Base-by-base conservation (phyloP, 1,139 yeast genomes). In the Eremothecium gossypii region DNA sequence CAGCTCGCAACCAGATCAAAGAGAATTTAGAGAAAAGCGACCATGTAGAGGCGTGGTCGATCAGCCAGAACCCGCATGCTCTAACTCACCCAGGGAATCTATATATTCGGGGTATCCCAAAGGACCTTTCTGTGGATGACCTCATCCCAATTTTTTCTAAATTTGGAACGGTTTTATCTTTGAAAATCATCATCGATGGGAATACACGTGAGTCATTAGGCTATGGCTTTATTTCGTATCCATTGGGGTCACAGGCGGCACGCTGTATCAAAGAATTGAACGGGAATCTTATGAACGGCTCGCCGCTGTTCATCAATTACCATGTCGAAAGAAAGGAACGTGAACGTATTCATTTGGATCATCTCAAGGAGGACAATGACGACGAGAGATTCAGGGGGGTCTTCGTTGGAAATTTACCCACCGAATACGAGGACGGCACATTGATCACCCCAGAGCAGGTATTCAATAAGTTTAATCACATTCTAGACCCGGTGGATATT, bases 11-110 rank as follows among this genome's bases (percentile, higher is more conserved):
- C 20, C 33, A 43, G 33, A 28, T 39, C 26, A 36, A 41, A 34
- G 43, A 45, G 26, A 28, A 38, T 12, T 32, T 49, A 27, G 40
- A 30, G 32, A 42, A 41, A 7, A 27, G 36, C 8, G 32, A 31
- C 5, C 23, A 14, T 12, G 37, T 55, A 3, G 48, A 45, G 8
- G 45, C 40, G 36, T 59, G 62, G 62, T 59, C 64, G 6, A 46
- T 59, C 2, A 52, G 57, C 38, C 44, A 45, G 8, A 57, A 58
- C 38, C 48, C 51, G 12, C 58, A 69, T 42, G 72, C 79, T 27
- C 58, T 77, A 27, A 74, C 80, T 17, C 79, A 79, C 49, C 86
- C 87, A 1, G 85, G 84, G 0, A 75, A 76, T 50, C 57, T 80
- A 28, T 79, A 77, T 54, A 71, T 79, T 27, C 71, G 79, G 46